Evolutionary conservation across 2,329 filamentous ascomycete genomes (phyloP), one percentile per base, ranked within the genome.

Genomic region (Chalaropsis ovoidea): DNA sequence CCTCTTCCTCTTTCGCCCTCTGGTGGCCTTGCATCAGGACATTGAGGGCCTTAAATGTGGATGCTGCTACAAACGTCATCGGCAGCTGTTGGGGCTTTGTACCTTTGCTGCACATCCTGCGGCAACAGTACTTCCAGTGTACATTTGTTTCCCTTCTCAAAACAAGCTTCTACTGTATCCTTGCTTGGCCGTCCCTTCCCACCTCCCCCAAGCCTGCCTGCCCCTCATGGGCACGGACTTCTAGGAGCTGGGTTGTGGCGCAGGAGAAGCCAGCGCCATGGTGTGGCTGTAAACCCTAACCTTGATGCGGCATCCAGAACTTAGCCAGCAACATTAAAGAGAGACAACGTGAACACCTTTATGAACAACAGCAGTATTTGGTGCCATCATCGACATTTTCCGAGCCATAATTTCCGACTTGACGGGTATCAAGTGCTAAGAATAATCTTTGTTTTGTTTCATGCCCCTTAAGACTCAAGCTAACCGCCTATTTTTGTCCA

Each of bases 21-120:
- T 39, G 31, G 54, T 17, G 54, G 24, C 54, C 54, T 58, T 58
- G 54, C 10, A 58, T 58, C 54, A 39, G 47, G 35, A 39, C 35
- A 39, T 8, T 39, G 35, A 39, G 43, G 43, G 43, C 43, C 27
- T 58, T 11, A 58, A 58, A 58, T 58, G 27, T 58, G 54, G 27
- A 39, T 58, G 54, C 54, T 31, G 11, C 54, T 39, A 58, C 54
- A 10, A 58, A 58, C 65, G 27, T 66, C 61, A 58, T 62, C 47
- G 56, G 45, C 63, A 42, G 15, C n/a, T 42, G 8, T 35, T 31
- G 5, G 17, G 27, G 4, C 63, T 67, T 15, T 15, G 67, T 63
- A 15, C 42, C 60, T 22, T 67, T 58, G n/a, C 54, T 58, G 54
- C 27, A 35, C 11, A 58, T 35, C 24, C 24, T 58, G 54, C 54